phyloP scores from a whole-genome alignment of 2,329 filamentous ascomycete species.

The Phyllosticta paracitricarpa region DNA sequence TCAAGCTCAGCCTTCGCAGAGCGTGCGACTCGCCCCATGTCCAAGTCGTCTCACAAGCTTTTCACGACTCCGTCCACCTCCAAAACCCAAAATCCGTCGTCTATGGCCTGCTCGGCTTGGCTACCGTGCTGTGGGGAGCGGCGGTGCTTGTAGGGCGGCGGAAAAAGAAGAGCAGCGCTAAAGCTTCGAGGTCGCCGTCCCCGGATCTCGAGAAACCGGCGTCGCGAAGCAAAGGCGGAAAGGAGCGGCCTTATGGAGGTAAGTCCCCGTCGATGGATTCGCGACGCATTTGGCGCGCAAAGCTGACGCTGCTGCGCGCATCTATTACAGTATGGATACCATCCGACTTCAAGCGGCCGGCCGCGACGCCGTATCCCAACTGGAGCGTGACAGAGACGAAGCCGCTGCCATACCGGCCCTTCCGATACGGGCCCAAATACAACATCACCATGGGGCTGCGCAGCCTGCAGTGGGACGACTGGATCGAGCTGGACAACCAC shows the following conservation, averaged over 20 bases:
- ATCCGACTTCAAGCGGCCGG: slow-evolving; percentile 49
- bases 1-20: slow-evolving; percentile 14
- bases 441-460: slow-evolving; percentile 68
- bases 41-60: slow-evolving; percentile 1
- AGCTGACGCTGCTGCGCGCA: slow-evolving; percentile 13
- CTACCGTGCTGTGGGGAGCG: slow-evolving; percentile 23
- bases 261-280: slow-evolving; percentile 11
- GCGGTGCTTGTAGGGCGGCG: slow-evolving; percentile 20
- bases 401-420: slow-evolving; percentile 68
- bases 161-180: slow-evolving; percentile 13
- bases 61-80: neutral
- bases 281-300: neutral
- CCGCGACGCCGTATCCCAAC: slow-evolving; percentile 51
- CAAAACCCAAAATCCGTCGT: slow-evolving; percentile 16
- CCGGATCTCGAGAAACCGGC: slow-evolving; percentile 38
- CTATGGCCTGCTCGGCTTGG: slow-evolving; percentile 24
- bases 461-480: slow-evolving; percentile 59
- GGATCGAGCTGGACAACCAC: slow-evolving; percentile 79
- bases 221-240: slow-evolving; percentile 21
- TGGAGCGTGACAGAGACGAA: slow-evolving; percentile 62
- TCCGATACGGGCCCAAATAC: slow-evolving; percentile 67
- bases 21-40: slow-evolving; percentile 4
- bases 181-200: slow-evolving; percentile 15
- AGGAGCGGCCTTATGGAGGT: slow-evolving; percentile 39
- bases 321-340: slow-evolving; percentile 43